Evolutionary conservation across 805 yeast species (phyloP).

Genomic region (Teunomyces stri): DNA sequence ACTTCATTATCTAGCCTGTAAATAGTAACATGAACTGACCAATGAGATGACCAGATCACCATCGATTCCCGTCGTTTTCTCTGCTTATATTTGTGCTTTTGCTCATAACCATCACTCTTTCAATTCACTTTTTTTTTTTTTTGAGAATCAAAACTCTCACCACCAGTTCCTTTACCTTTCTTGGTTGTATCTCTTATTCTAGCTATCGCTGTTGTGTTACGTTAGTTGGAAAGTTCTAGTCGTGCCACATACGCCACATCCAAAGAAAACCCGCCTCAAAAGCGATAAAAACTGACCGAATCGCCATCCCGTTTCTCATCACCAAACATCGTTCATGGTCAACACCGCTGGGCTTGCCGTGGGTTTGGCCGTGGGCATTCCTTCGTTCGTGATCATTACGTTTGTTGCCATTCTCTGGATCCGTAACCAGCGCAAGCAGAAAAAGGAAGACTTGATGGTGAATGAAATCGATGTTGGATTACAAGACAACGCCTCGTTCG

Average conservation of each 20-base stretch:
- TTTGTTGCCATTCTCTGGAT: slow-evolving; percentile 24
- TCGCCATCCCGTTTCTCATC: no score
- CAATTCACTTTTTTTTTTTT: no score
- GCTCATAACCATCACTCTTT: no score
- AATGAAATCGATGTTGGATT: slow-evolving; percentile 34
- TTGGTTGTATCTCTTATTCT: no score
- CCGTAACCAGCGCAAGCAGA: slow-evolving; percentile 30
- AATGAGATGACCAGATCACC: no score
- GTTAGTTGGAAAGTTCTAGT: background rate
- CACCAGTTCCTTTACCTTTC: no score
- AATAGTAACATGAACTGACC: background rate
- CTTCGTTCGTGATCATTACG: slow-evolving; percentile 29
- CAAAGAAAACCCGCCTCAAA: no score
- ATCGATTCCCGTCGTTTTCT: no score
- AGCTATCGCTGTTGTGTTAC: background rate
- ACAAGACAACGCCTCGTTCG: slow-evolving; percentile 34
- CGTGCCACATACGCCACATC: no score
- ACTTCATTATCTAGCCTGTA: slow-evolving; percentile 21
- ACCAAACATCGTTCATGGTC: background rate
- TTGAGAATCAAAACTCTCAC: no score
- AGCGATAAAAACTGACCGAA: no score
- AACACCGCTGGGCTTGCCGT: slow-evolving; percentile 27
- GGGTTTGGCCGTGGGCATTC: slow-evolving; percentile 43
- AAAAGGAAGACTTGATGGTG: slow-evolving; percentile 28
- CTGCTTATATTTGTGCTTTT: no score